These are phyloP conservation scores for Zasmidium cellare DNA, from an alignment of 2,329 filamentous ascomycete genomes.

Conservation along the genomic window DNA sequence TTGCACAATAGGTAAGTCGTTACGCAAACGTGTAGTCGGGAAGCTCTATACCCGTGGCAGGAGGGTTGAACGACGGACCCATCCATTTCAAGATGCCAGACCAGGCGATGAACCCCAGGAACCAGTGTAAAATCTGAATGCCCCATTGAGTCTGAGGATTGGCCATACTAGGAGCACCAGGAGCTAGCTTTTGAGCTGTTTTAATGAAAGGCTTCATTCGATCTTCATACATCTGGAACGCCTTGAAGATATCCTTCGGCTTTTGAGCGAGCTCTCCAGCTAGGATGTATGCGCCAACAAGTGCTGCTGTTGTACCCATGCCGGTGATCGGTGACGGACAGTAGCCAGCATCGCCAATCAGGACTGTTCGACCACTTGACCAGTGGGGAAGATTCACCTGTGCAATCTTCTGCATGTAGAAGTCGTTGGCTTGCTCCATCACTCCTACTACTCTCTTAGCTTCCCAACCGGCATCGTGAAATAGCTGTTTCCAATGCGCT, in stretches of 20 bases:
- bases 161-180: slow-evolving; percentile 29
- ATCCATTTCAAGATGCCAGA: slow-evolving; percentile 10
- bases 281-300: slow-evolving; percentile 33
- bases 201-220: slow-evolving; percentile 28
- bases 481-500: slow-evolving; percentile 20
- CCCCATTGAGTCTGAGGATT: slow-evolving; percentile 29
- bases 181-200: slow-evolving; percentile 30
- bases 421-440: slow-evolving; percentile 39
- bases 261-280: slow-evolving; percentile 28
- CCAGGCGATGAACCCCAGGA: slow-evolving; percentile 14
- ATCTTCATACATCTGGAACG: slow-evolving; percentile 29
- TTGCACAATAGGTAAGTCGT: neutral
- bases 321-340: slow-evolving; percentile 31
- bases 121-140: slow-evolving; percentile 19
- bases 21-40: slow-evolving; percentile 8
- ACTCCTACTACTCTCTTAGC: slow-evolving; percentile 21
- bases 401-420: slow-evolving; percentile 29
- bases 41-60: slow-evolving; percentile 13
- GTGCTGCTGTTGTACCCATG: slow-evolving; percentile 33
- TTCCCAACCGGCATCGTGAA: slow-evolving; percentile 30
- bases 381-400: slow-evolving; percentile 29
- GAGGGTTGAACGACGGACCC: slow-evolving; percentile 13
- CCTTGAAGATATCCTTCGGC: slow-evolving; percentile 16
- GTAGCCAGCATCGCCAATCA: slow-evolving; percentile 33
- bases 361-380: slow-evolving; percentile 28